phyloP scores from a whole-genome alignment of 2,329 filamentous ascomycete species.

The Thielaviopsis populi region DNA sequence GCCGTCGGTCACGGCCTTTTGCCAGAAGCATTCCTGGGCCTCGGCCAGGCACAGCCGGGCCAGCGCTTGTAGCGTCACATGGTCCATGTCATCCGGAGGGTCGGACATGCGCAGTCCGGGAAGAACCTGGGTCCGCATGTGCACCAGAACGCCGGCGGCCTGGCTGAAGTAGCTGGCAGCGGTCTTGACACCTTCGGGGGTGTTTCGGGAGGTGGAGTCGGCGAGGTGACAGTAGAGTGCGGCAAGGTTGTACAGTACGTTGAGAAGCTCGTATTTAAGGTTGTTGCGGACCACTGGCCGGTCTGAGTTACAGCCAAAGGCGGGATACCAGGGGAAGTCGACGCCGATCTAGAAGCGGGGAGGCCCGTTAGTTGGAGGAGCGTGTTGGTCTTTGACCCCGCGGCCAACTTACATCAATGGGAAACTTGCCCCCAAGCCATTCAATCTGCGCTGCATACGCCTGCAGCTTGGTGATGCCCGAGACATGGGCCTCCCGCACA shows the following conservation, averaged over 20 bases:
- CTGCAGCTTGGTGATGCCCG: conserved; percentile 76
- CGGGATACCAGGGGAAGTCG: conserved; percentile 92
- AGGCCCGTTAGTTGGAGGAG: background rate
- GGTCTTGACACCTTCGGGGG: conserved; percentile 67
- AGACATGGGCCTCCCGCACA: conserved; percentile 73
- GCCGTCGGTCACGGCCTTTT: conserved; percentile 86
- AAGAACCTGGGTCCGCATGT: conserved; percentile 62
- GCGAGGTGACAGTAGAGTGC: conserved; percentile 89
- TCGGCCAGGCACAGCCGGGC: conserved; percentile 77
- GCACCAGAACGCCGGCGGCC: conserved; percentile 66
- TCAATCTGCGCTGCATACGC: conserved; percentile 83
- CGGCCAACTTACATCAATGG: conserved; percentile 57
- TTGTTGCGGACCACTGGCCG: conserved; percentile 53
- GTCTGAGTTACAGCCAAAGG: conserved; percentile 76
- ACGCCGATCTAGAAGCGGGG: conserved; percentile 56
- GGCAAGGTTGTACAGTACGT: conserved; percentile 83
- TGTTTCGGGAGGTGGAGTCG: conserved; percentile 60
- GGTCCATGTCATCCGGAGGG: conserved; percentile 92
- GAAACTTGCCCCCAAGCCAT: conserved; percentile 91
- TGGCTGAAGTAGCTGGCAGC: conserved; percentile 84
- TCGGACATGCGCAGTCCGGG: conserved; percentile 68
- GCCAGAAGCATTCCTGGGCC: conserved; percentile 96
- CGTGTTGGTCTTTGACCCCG: background rate
- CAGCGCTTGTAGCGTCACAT: conserved; percentile 68
- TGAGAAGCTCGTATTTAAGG: conserved; percentile 72